Evolutionary conservation across 768 basidiomycete genomes (phyloP).

Genomic region (Gloeopeniophorella convolvens): DNA sequence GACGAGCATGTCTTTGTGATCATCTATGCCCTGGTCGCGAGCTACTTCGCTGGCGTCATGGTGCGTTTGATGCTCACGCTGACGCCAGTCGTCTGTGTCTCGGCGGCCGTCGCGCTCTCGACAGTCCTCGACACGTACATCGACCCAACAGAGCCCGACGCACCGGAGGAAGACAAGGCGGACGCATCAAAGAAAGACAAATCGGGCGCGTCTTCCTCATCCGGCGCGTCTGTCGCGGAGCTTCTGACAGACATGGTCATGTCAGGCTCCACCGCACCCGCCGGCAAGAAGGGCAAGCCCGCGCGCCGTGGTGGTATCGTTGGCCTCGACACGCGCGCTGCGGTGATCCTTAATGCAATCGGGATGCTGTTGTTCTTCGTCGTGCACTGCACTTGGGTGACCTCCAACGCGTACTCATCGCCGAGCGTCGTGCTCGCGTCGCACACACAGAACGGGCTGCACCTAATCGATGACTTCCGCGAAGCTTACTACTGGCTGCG

Average conservation of each 20-base stretch:
- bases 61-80: slow-evolving; percentile 97
- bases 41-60: slow-evolving; percentile 99
- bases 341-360: slow-evolving; percentile 67
- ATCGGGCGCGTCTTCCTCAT: slow-evolving; percentile 31
- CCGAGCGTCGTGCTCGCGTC: slow-evolving; percentile 95
- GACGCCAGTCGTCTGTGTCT: slow-evolving; percentile 93
- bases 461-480: slow-evolving; percentile 98
- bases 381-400: slow-evolving; percentile 95
- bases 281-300: slow-evolving; percentile 29
- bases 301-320: slow-evolving; percentile 66
- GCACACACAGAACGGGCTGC: slow-evolving; percentile 72
- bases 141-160: slow-evolving; percentile 70
- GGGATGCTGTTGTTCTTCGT: slow-evolving; percentile 87
- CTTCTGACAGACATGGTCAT: slow-evolving; percentile 18
- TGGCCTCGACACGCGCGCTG: slow-evolving; percentile 75
- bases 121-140: slow-evolving; percentile 85
- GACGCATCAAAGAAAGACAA: slow-evolving; percentile 43
- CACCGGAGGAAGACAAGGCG: slow-evolving; percentile 30
- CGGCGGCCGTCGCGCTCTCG: slow-evolving; percentile 87
- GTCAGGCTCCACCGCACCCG: slow-evolving; percentile 4
- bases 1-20: slow-evolving; percentile 99
- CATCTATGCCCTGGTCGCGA: slow-evolving; percentile 92
- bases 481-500: slow-evolving; percentile 99
- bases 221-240: slow-evolving; percentile 17
- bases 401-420: slow-evolving; percentile 90